phyloP scores from a whole-genome alignment of 345 rosid species.

The Boechera divaricarpa region DNA sequence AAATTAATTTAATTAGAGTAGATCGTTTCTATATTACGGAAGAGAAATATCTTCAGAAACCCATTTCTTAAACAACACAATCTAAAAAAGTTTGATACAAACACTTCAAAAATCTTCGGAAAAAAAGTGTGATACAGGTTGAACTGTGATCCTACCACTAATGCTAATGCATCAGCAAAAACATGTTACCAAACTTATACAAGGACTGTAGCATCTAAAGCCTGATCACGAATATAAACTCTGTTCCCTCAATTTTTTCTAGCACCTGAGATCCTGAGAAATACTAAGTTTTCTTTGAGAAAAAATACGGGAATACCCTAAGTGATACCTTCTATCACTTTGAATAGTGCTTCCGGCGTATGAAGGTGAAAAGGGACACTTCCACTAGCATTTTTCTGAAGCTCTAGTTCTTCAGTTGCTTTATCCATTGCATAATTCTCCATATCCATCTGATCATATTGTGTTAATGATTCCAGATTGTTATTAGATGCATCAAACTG shows the following conservation, averaged over 20 bases:
- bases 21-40: neutral
- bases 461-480: conserved; percentile 60
- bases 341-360: conserved; percentile 61
- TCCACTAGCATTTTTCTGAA: conserved; percentile 63
- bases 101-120: conserved; percentile 6
- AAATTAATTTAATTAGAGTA: neutral
- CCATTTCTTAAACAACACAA: conserved; percentile 3
- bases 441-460: conserved; percentile 87
- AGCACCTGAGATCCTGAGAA: conserved; percentile 30
- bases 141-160: conserved; percentile 26
- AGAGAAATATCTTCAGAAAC: conserved; percentile 19
- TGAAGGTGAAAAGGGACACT: conserved; percentile 87
- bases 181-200: conserved; percentile 10
- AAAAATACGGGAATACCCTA: conserved; percentile 1
- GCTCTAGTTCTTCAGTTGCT: conserved; percentile 75
- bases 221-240: conserved; percentile 18
- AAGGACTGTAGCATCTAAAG: conserved; percentile 13
- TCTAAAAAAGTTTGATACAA: neutral
- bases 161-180: conserved; percentile 27
- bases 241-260: neutral
- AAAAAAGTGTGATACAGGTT: conserved; percentile 26
- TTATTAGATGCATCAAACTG: conserved; percentile 59
- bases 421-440: conserved; percentile 74
- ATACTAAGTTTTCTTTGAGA: neutral
- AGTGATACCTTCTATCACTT: conserved; percentile 77